A percentile compares a stretch with the other conserved stretches of the same genome.
phyloP scores from a whole-genome alignment of 1,284 basidiomycete species.

The Melampsora americana region DNA sequence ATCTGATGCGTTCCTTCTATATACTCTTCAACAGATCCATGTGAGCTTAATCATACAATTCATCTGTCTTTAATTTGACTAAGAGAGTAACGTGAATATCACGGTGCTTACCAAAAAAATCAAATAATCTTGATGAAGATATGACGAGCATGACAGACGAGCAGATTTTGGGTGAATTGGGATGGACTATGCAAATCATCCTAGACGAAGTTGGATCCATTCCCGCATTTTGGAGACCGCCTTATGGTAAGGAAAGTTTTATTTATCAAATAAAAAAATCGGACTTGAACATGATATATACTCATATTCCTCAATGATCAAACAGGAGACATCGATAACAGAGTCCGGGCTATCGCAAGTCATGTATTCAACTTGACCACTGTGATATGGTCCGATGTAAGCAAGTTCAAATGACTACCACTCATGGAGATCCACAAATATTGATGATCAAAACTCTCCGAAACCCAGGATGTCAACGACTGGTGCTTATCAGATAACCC shows the following conservation, averaged over 20 bases:
- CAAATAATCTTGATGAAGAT: constrained; percentile 53
- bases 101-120: too few species aligned
- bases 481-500: constrained; percentile 41
- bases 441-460: not conserved
- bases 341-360: constrained; percentile 29
- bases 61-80: not conserved
- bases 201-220: constrained; percentile 64
- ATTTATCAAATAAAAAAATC: not conserved
- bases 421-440: not conserved
- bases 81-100: too few species aligned
- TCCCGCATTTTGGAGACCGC: constrained; percentile 59
- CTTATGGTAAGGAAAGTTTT: constrained; percentile 65
- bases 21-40: not conserved
- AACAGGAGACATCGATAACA: constrained; percentile 42
- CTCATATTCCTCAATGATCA: not conserved
- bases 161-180: constrained; percentile 71
- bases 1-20: constrained; percentile 2
- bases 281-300: not conserved
- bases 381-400: constrained; percentile 74
- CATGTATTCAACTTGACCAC: constrained; percentile 59
- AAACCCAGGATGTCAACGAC: constrained; percentile 35
- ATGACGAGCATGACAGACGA: constrained; percentile 70
- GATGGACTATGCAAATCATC: constrained; percentile 77
- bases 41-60: not conserved
- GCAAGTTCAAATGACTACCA: constrained; percentile 2